Percentiles rank a stretch among this genome's conserved stretches.
Evolutionary conservation across 257 asterid species (phyloP).

Genomic region (Solanum chilense): DNA sequence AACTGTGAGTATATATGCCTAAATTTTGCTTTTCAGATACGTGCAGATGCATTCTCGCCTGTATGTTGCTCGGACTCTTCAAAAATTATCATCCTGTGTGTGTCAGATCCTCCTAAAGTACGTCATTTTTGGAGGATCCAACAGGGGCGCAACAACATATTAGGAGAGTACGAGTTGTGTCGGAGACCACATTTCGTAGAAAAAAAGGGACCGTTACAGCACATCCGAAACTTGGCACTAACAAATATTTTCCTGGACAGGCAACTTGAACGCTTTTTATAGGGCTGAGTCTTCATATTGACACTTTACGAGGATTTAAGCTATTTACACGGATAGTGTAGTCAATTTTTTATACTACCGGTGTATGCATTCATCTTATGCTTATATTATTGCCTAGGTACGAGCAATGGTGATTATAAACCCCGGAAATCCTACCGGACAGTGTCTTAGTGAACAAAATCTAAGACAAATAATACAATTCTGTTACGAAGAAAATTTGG

Average conservation of each 20-base stretch:
- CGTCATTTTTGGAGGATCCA: not conserved
- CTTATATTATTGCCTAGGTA: constrained; percentile 31
- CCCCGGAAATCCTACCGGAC: constrained; percentile 98
- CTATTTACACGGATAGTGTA: not conserved
- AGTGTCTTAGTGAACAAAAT: constrained; percentile 81
- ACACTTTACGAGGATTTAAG: not conserved
- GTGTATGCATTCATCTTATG: not conserved
- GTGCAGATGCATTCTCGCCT: not conserved
- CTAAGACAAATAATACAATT: constrained; percentile 49
- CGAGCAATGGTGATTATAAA: constrained; percentile 98
- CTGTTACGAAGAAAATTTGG: constrained; percentile 76
- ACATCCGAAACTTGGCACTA: not conserved
- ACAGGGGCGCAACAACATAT: not conserved
- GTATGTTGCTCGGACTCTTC: not conserved
- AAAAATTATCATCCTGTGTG: fast-evolving
- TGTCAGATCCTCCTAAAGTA: not conserved
- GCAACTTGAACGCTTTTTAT: not conserved
- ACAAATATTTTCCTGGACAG: not conserved
- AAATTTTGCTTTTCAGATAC: not conserved
- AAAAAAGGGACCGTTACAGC: not conserved
- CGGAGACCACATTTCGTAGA: not conserved
- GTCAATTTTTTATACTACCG: not conserved
- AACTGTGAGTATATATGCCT: constrained; percentile 40
- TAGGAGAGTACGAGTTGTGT: not conserved
- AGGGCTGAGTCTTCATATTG: not conserved